Base-by-base conservation (phyloP, 2,329 filamentous ascomycete genomes). In the Colletotrichum horii region DNA sequence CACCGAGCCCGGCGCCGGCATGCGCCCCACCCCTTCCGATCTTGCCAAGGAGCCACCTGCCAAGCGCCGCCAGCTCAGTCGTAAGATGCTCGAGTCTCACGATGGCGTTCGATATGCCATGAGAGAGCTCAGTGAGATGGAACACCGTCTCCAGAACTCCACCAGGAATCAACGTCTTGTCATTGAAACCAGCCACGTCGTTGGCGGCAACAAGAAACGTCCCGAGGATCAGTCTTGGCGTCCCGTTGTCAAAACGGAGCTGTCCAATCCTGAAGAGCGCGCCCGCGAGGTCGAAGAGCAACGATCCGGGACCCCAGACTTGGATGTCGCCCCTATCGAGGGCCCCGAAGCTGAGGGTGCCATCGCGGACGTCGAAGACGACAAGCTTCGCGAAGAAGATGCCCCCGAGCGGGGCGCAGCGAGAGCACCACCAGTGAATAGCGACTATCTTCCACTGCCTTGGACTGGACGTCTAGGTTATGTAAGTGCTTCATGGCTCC, bases 401-500 rank as follows among this genome's bases (percentile, higher is more conserved):
- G 66, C 68, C 2, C 74, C 79, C 1, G 83, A 86, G 14, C 82
- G 85, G n/a, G 85, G 84, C 2, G 85, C 86, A 4, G 82, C 38
- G 14, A 66, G 95, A 71, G 90, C 93, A 15, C 95, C 95, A 8
- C 91, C 96, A 0, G 92, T 98, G 19, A 94, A 98, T 80, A 98
- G 95, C 81, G 91, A 91, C 78, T 95, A 93, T 80, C 88, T 98
- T 24, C 96, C 96, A 28, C 84, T 98, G 26, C 96, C 96, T 1
- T 98, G 96, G 96, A 95, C 93, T 84, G 96, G 96, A 1, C 91
- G 96, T 32, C 83, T 98, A 76, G 96, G 96, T 74, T 98, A 98
- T 89, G 95, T 96, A 84, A 86, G 93, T 62, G 74, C 55, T 4
- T 5, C 11, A n/a, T 4, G 7, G 3, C 24, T 6, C 22, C 24